Evolutionary conservation across 2,329 filamentous ascomycete genomes (phyloP), one percentile per base, ranked within the genome.

Genomic region (Xylaria sp.): DNA sequence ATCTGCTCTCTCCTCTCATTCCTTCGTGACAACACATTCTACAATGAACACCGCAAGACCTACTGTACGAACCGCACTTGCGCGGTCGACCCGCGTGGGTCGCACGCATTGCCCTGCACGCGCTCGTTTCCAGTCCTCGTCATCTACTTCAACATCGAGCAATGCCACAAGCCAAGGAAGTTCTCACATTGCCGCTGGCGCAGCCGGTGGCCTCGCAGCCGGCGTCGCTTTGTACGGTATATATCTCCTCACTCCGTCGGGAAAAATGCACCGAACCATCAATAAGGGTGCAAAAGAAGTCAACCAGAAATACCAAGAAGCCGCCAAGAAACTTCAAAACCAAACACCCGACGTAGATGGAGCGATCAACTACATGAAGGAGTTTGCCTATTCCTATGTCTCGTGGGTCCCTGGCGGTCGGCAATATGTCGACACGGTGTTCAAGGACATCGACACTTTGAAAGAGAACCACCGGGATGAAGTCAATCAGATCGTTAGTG

Each of bases 381-480:
- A 89, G 66, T 89, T 90, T 13, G 88, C 89, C 34, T 89, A 88
- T 76, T 89, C 89, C 28, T 94, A 94, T 76, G 90, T 91, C 1
- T 84, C 83, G 2, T 92, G 91, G 84, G 87, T 94, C 37, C 92
- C 92, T 0, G 92, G 92, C 13, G 91, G 89, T 1, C 86, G 87
- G 37, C 81, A 84, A 56, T 93, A 92, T 74, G 87, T 94, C 57
- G 90, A 94, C 76, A 80, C 84, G 1, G 88, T 87, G 0, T 94
- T 94, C 80, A 84, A 91, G 28, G 91, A 94, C 73, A 83, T 92
- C 52, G 91, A 94, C 58, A 87, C 85, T 39, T 84, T 94, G 37
- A 87, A 89, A 54, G 80, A 87, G 72, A 90, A 91, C 76, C 91
- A 94, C 78, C 84, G 86, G 55, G 85, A 91, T 0, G 91, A 94